Evolutionary conservation across 345 rosid genomes (phyloP), one percentile per base, ranked within the genome.

Genomic region (Lepidium sativum): DNA sequence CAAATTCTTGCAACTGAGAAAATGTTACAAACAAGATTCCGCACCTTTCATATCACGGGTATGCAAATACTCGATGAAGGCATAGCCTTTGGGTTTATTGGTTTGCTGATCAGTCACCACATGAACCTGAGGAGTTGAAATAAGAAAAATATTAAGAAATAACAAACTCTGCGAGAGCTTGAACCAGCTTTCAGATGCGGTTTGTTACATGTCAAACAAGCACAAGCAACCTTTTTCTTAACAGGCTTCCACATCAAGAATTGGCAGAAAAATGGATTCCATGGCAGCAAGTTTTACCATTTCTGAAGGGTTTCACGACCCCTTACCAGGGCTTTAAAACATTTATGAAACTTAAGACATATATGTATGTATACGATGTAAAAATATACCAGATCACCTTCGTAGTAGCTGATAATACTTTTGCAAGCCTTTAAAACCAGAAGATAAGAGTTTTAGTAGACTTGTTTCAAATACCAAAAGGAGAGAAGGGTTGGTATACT

Each of bases 11-110:
- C 6, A 55, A 14, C 8, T 33, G 60, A 16, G 34, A 51, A 17
- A 53, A 7, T 4, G 10, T 27, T 16, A 50, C 51, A 65, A 40
- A 55, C 6, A 20, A 4, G 2, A 56, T 23, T 48, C 63, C 43
- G 48, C 53, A 94, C 99, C 87, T 90, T 94, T 94, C 97, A 94
- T 90, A 70, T 94, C 99, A 44, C 99, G 82, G 47, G 96, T 94
- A 75, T 90, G 97, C 83, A 84, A 68, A 72, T 83, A 94, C 80
- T 90, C 97, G 0, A 94, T 84, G 86, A 94, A 94, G 68, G 92
- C 97, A 68, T 94, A 90, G 72, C 99, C 99, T 77, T 78, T 90
- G 44, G 99, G 92, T 73, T 94, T 94, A 68, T 85, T 87, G 41
- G 91, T 79, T 52, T 58, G 78, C 69, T 83, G 81, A 75, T 86